Evolutionary conservation across 257 asterid species (phyloP).

Genomic region (Fraxinus pennsylvanica): DNA sequence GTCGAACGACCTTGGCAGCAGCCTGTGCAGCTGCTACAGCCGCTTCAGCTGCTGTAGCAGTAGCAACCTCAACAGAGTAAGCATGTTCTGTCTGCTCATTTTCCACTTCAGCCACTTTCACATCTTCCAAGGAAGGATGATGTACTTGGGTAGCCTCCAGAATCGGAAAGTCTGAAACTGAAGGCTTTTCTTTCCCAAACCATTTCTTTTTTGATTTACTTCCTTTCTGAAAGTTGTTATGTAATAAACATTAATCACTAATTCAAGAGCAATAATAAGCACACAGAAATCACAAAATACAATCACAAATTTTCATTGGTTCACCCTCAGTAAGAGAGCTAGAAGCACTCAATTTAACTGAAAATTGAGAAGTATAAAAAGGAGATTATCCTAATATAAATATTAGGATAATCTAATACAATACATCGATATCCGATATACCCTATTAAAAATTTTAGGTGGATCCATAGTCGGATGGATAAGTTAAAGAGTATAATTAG

Average conservation of each 20-base stretch:
- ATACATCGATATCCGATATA: background rate
- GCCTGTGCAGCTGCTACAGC: constrained; percentile 77
- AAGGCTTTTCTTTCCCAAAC: constrained; percentile 51
- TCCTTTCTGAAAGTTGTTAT: constrained; percentile 46
- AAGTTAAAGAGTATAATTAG: background rate
- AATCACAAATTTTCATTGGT: background rate
- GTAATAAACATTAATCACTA: background rate
- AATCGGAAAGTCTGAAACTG: constrained; percentile 39
- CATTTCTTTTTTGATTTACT: constrained; percentile 45
- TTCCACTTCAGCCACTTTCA: constrained; percentile 50
- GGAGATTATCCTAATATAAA: background rate
- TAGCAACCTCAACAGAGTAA: constrained; percentile 63
- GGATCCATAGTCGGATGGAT: background rate
- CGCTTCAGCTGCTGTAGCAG: constrained; percentile 73
- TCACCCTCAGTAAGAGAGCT: background rate
- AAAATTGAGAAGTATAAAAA: background rate
- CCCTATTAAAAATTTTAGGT: background rate
- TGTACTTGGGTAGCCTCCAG: constrained; percentile 44
- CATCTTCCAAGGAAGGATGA: constrained; percentile 58
- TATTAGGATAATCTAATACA: background rate
- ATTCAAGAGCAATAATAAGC: background rate
- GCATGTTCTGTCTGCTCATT: constrained; percentile 66
- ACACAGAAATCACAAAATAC: background rate
- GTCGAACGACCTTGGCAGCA: constrained; percentile 64
- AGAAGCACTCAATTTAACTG: background rate